A percentile compares a stretch with the other conserved stretches of the same genome.
Conservation (phyloP, 1,284 basidiomycete species). For the Pseudozyma sp. region DNA sequence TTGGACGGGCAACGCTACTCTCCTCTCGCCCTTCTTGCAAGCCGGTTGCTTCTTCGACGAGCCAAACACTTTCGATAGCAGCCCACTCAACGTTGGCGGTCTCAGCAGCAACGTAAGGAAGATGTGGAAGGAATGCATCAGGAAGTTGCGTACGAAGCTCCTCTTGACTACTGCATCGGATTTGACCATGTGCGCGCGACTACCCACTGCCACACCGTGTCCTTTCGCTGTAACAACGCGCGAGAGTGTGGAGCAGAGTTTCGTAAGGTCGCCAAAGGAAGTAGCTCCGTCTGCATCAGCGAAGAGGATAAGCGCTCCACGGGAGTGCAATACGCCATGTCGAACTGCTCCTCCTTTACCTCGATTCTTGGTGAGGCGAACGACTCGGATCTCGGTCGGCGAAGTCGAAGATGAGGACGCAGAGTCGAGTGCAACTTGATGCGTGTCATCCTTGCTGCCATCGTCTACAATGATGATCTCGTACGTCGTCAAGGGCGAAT, state of each 20-base stretch:
- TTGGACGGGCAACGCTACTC: constrained; percentile 71
- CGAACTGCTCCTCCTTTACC: constrained; percentile 93
- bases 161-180: constrained; percentile 95
- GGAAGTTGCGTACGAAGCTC: constrained; percentile 84
- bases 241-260: constrained; percentile 78
- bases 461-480: constrained; percentile 92
- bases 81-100: constrained; percentile 43
- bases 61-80: constrained; percentile 6
- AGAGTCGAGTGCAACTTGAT: constrained; percentile 76
- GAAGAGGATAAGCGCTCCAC: constrained; percentile 85
- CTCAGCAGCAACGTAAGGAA: constrained; percentile 56
- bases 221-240: constrained; percentile 66
- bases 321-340: constrained; percentile 77
- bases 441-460: constrained; percentile 83
- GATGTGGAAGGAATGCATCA: constrained; percentile 89
- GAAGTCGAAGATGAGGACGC: constrained; percentile 73
- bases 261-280: constrained; percentile 81
- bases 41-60: neutral
- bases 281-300: constrained; percentile 94
- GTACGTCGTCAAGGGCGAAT: constrained; percentile 41
- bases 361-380: constrained; percentile 81
- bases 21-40: neutral
- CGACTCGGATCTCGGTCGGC: constrained; percentile 76
- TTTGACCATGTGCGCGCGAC: constrained; percentile 88
- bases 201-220: constrained; percentile 80